A percentile compares a stretch with the other conserved stretches of the same genome.
Evolutionary conservation across 495 filamentous ascomycete species (phyloP).

Genomic region (Peziza echinospora): DNA sequence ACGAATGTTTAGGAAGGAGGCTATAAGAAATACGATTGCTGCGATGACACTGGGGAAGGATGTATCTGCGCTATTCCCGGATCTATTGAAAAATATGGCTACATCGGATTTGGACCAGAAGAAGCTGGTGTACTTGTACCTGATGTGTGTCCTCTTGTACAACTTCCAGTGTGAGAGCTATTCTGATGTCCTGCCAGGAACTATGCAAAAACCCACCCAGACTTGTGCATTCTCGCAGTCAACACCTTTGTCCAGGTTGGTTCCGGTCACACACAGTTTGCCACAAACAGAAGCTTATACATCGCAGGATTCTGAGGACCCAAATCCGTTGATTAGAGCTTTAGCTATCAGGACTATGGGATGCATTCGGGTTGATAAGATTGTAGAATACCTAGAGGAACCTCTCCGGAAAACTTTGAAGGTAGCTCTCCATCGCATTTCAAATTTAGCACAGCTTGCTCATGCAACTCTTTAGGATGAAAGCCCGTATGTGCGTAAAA

Average conservation of each 20-base stretch:
- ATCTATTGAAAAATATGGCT: slow-evolving; percentile 97
- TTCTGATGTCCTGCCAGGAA: slow-evolving; percentile 39
- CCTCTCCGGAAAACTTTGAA: slow-evolving; percentile 86
- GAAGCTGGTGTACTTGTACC: slow-evolving; percentile 95
- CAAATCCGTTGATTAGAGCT: slow-evolving; percentile 85
- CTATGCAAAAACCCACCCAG: slow-evolving; percentile 97
- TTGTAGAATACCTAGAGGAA: slow-evolving; percentile 99
- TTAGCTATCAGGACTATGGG: slow-evolving; percentile 98
- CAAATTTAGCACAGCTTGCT: slow-evolving; percentile 69
- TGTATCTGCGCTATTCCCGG: slow-evolving; percentile 90
- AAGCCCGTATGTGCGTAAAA: slow-evolving; percentile 95
- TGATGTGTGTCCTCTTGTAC: slow-evolving; percentile 55
- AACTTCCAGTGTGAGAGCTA: too few species aligned
- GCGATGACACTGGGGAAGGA: slow-evolving; percentile 98
- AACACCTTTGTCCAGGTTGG: slow-evolving; percentile 81
- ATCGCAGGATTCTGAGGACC: slow-evolving; percentile 69
- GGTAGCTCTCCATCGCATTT: slow-evolving; percentile 84
- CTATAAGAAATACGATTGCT: slow-evolving; percentile 99
- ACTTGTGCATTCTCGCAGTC: slow-evolving; percentile 95
- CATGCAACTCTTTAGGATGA: slow-evolving; percentile 45
- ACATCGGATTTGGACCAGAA: slow-evolving; percentile 92
- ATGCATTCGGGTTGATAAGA: slow-evolving; percentile 95
- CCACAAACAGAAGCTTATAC: not conserved
- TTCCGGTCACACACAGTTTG: not conserved
- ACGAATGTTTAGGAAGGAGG: slow-evolving; percentile 50